Evolutionary conservation across 768 basidiomycete genomes (phyloP), one percentile per base, ranked within the genome.

Genomic region (Lyophyllum semitale): DNA sequence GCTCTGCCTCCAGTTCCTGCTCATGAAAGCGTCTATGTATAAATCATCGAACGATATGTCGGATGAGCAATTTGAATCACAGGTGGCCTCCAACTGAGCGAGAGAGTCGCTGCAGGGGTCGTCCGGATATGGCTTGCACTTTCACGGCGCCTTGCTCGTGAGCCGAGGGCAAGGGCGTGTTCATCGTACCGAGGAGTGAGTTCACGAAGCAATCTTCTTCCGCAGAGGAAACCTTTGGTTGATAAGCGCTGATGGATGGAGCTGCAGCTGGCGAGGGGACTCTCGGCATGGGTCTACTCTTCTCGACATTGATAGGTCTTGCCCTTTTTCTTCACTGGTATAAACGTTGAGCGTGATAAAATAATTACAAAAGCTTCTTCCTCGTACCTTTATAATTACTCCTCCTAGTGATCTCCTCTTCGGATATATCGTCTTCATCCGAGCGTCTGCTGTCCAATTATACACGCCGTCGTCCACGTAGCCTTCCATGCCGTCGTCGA

Each of bases 381-480:
- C 12, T 66, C 77, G 52, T 54, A 78, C 80, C 59, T 64, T 74
- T 79, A n/a, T n/a, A n/a, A n/a, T n/a, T n/a, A 66, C 71, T 77
- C 63, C 73, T 77, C 56, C 60, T 73, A 27, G 73, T 71, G 4
- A 72, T 72, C 17, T 84, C 85, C 37, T 82, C 82, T 48, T 84
- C 85, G 8, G 74, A 75, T 13, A 85, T 82, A 7, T 80, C 78
- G 26, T 80, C 81, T n/a, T 82, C 79, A 44, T 81, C 77, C n/a
- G n/a, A n/a, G 26, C 80, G 77, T 8, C 76, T 82, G 25, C 81
- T 29, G 81, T 83, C 88, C 93, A 98, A 65, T 96, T 95, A 55
- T 98, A 97, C 86, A 94, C 88, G 4, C 97, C 97, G 66, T 97
- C 93, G 74, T 99, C 97, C 68, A 89, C 87, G 64, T 99, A 98